phyloP scores from a whole-genome alignment of 1,284 basidiomycete genomes.

The Ustanciosporium gigantosporum region DNA sequence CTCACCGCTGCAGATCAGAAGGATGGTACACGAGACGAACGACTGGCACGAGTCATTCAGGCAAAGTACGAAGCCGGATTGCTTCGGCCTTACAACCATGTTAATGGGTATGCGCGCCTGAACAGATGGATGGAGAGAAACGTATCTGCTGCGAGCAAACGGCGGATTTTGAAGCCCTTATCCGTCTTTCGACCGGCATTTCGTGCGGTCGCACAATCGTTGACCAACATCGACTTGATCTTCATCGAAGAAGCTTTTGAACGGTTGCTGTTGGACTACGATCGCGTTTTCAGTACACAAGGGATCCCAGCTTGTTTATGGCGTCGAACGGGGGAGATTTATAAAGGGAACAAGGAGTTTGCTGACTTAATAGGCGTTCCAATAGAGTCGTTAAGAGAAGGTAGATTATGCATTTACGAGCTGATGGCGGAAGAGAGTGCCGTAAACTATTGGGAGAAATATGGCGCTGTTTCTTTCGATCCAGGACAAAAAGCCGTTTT shows the following conservation, averaged over 20 bases:
- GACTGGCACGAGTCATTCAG: constrained; percentile 86
- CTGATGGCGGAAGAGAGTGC: constrained; percentile 76
- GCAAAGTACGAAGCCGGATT: constrained; percentile 96
- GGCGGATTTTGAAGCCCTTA: constrained; percentile 84
- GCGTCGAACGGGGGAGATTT: constrained; percentile 95
- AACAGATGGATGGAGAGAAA: constrained; percentile 86
- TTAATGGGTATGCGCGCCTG: constrained; percentile 63
- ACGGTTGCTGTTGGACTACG: constrained; percentile 89
- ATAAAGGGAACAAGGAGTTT: constrained; percentile 95
- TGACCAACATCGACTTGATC: constrained; percentile 93
- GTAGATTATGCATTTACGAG: constrained; percentile 93
- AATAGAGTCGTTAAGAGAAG: constrained; percentile 79
- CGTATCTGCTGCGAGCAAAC: constrained; percentile 67
- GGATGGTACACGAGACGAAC: constrained; percentile 84
- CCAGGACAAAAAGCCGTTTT: constrained; percentile 79
- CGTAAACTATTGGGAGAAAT: constrained; percentile 88
- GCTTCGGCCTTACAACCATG: constrained; percentile 93
- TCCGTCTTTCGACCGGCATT: constrained; percentile 84
- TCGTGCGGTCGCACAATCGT: constrained; percentile 71
- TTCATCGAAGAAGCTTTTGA: constrained; percentile 87
- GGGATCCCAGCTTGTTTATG: constrained; percentile 95
- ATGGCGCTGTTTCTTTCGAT: constrained; percentile 71
- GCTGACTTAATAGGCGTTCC: constrained; percentile 82
- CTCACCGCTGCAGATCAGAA: constrained; percentile 94
- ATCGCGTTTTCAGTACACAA: constrained; percentile 76